phyloP scores from a whole-genome alignment of 148 eudicot genomes.

The Spergularia marina region DNA sequence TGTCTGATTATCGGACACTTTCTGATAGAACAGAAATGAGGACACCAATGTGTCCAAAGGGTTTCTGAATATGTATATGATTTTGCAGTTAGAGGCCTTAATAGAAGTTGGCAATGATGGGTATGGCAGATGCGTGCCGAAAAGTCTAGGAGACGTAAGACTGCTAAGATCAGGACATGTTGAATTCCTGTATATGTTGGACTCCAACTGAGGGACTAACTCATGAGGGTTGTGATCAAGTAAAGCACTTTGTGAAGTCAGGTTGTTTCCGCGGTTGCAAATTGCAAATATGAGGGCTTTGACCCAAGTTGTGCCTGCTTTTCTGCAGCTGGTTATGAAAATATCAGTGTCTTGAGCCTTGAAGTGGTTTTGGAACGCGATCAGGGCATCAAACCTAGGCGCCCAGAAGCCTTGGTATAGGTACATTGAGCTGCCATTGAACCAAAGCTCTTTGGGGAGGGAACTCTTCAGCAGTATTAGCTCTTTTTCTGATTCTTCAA shows the following conservation, averaged over 20 bases:
- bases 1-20: background rate
- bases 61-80: constrained; percentile 28
- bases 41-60: constrained; percentile 34
- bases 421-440: constrained; percentile 25
- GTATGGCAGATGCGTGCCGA: constrained; percentile 49
- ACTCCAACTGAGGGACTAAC: constrained; percentile 34
- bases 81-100: constrained; percentile 26
- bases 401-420: constrained; percentile 38
- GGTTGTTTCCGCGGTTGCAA: constrained; percentile 14
- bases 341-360: constrained; percentile 31
- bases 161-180: constrained; percentile 6
- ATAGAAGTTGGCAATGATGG: constrained; percentile 39
- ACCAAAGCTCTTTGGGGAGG: constrained; percentile 27
- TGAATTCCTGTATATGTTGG: constrained; percentile 17
- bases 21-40: constrained; percentile 20
- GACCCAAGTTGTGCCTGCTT: constrained; percentile 39
- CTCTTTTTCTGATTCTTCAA: constrained; percentile 13
- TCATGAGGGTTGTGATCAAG: constrained; percentile 31
- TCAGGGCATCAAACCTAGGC: constrained; percentile 15
- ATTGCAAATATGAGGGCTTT: constrained; percentile 29
- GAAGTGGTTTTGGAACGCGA: constrained; percentile 36
- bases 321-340: constrained; percentile 21
- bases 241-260: constrained; percentile 18
- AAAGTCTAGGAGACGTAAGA: constrained; percentile 26
- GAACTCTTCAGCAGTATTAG: constrained; percentile 13